These are phyloP conservation scores for Diversispora eburnea DNA, from an alignment of 192 early-diverging fungal genomes.

Conservation along the genomic window DNA sequence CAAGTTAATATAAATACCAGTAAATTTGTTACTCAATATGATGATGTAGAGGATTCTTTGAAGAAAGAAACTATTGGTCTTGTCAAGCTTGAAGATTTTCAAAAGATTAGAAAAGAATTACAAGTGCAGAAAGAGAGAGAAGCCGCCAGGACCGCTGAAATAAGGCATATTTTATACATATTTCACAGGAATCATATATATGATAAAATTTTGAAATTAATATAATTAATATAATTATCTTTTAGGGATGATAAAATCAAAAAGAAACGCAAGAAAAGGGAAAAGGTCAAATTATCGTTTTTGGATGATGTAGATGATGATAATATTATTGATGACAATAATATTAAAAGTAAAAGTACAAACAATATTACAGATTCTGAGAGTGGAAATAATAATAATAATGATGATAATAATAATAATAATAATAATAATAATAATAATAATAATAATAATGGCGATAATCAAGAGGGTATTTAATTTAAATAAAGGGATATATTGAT, in stretches of 20 bases:
- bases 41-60: constrained; percentile 76
- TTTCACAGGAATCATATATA: background rate
- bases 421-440: too few species aligned
- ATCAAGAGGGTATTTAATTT: background rate
- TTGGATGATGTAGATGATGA: constrained; percentile 37
- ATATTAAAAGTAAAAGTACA: constrained; percentile 19
- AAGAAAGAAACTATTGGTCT: constrained; percentile 88
- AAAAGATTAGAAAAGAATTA: constrained; percentile 74
- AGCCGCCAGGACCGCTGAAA: constrained; percentile 58
- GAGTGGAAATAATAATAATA: constrained; percentile 23
- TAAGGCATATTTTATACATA: constrained; percentile 27
- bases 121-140: constrained; percentile 78
- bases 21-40: constrained; percentile 76
- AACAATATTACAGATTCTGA: constrained; percentile 35
- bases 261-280: constrained; percentile 64
- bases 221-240: background rate
- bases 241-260: constrained; percentile 50
- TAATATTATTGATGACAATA: constrained; percentile 24
- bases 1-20: constrained; percentile 64
- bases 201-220: background rate
- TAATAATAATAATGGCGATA: constrained; percentile 25
- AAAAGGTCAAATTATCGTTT: constrained; percentile 73
- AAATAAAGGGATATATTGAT: background rate
- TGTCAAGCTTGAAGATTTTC: constrained; percentile 85
- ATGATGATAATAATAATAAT: too few species aligned